Evolutionary conservation across 352 stramenopile species (phyloP), one percentile per base, ranked within the genome.

Genomic region (Globisporangium camurandrum): DNA sequence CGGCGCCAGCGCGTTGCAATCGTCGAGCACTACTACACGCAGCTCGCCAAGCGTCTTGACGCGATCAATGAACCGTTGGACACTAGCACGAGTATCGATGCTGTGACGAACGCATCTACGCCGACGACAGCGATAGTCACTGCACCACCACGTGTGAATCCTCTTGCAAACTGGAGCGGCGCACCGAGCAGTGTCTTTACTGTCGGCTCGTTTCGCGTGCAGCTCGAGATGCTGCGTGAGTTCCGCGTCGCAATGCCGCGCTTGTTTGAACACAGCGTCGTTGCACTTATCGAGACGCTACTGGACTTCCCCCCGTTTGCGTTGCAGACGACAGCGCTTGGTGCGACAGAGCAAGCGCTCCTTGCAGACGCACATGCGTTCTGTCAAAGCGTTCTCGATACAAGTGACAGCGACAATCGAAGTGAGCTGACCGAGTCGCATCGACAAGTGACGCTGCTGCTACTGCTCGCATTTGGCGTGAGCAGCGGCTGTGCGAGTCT

Each of bases 221-320:
- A 89, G 46, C 59, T 89, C 26, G 68, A 84, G 42, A 84, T 87
- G 68, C 54, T 89, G 34, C 72, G 63, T 1, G 70, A 76, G 30
- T 85, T 86, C 24, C 71, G 71, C 5, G 46, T 41, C 3, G 38
- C 59, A 9, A 71, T 56, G 49, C 64, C 75, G 26, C 55, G 38
- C 7, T 28, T 87, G 7, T 89, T 86, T 50, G 69, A 83, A 40
- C 73, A 67, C 17, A 68, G 72, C 3, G 47, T 68, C 23, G 55
- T 83, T 34, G 44, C 71, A 4, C 58, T 87, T 7, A 63, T 87
- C 17, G 47, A 78, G 26, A 85, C 77, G 1, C 41, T 85, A 19
- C 22, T 84, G 22, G 77, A 87, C 22, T 82, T 74, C 20, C 72
- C 72, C 11, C 51, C 71, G 20, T 89, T 86, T 37, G 66, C 51